Conservation (phyloP, 306 rosid genomes). For the Comarum palustre region DNA sequence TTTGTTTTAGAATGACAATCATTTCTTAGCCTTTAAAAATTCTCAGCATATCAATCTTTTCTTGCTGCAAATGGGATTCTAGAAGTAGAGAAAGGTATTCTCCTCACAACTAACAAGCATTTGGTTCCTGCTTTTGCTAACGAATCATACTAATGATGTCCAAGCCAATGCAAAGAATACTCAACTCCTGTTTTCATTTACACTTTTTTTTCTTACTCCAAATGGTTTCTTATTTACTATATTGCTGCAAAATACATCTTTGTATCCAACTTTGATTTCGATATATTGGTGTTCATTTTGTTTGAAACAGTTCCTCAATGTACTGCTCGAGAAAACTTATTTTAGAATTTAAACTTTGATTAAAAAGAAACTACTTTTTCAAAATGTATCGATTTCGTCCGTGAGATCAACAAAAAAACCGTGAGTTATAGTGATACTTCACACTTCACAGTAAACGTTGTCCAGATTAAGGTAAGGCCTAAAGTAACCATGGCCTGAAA, state of each 20-base stretch:
- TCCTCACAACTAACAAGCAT: constrained; percentile 6
- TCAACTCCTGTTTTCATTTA: not conserved
- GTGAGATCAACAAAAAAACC: too few species aligned
- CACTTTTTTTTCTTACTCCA: not conserved
- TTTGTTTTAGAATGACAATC: too few species aligned
- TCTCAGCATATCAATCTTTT: not conserved
- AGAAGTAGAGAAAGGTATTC: not conserved
- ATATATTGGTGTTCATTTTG: not conserved
- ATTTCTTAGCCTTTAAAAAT: not conserved
- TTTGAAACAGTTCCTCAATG: not conserved
- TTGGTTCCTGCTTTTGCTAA: constrained; percentile 9
- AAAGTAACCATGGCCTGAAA: too few species aligned
- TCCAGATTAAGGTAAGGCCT: too few species aligned
- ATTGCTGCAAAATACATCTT: too few species aligned
- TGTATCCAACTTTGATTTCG: not conserved
- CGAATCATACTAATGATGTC: constrained; percentile 21
- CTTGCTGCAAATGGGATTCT: not conserved
- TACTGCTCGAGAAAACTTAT: not conserved
- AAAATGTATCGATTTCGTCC: too few species aligned
- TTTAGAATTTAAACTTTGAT: too few species aligned
- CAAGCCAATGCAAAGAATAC: constrained; percentile 29
- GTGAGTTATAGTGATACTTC: too few species aligned
- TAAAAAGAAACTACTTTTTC: too few species aligned
- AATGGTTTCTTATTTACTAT: not conserved
- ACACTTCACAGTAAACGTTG: too few species aligned